These are phyloP conservation scores for Neurospora pannonica DNA, from an alignment of 495 filamentous ascomycete genomes.

Conservation along the genomic window DNA sequence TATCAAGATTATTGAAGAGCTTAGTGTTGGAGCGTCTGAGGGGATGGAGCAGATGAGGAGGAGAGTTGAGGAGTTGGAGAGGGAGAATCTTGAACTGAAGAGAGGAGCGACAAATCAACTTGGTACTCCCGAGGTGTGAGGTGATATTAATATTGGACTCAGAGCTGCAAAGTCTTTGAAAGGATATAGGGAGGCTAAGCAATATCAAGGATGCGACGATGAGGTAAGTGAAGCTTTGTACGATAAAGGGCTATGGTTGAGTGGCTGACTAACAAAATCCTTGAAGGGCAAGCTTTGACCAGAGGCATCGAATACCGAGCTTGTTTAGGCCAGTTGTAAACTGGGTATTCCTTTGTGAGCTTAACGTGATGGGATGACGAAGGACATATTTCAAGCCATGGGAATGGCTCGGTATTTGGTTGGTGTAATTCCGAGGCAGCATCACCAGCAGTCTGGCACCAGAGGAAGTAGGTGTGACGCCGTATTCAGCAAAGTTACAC, in stretches of 20 bases:
- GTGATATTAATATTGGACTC: background rate
- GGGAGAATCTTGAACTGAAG: constrained; percentile 9
- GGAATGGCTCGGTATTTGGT: background rate
- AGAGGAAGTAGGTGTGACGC: background rate
- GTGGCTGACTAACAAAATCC: background rate
- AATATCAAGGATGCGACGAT: background rate
- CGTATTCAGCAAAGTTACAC: background rate
- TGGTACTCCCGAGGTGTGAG: background rate
- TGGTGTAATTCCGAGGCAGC: background rate
- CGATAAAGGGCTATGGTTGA: background rate
- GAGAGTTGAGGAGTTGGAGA: constrained; percentile 9
- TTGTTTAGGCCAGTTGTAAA: background rate
- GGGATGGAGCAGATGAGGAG: constrained; percentile 20
- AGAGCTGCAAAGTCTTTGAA: background rate
- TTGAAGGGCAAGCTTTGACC: background rate
- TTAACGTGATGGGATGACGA: background rate
- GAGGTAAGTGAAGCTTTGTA: background rate
- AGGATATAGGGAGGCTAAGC: background rate
- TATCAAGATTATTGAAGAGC: constrained; percentile 58
- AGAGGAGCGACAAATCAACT: background rate
- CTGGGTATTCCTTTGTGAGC: background rate
- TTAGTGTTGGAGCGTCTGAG: constrained; percentile 49
- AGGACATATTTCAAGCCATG: background rate
- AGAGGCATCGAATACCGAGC: background rate
- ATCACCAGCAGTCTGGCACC: background rate